Base-by-base conservation (phyloP, 345 rosid genomes). In the Dipteronia dyeriana region DNA sequence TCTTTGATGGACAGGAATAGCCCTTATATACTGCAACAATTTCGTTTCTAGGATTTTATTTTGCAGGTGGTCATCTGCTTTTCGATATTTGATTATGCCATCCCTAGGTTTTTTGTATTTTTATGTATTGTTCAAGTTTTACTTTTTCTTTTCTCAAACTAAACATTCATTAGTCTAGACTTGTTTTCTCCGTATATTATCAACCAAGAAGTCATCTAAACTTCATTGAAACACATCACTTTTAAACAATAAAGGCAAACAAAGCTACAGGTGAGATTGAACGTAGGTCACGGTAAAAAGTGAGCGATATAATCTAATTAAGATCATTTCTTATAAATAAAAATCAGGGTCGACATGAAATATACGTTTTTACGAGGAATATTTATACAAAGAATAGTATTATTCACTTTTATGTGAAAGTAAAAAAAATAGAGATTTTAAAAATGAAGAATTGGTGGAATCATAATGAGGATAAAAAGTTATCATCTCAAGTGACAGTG, bases 1-100 rank as follows among this genome's bases (percentile, higher is more conserved):
- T 60, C 29, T 0, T 23, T 3, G 16, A 72, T 47, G 57, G 83
- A 70, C 84, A 45, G 71, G 65, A 71, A 5, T 78, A 79, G 53
- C 85, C 88, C 54, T 53, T 0, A 0, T 13, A 1, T 34, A 47
- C 47, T 70, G 16, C 45, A 3, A 13, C 17, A 13, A 10, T 51
- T 20, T 43, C 47, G 5, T 3, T 61, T 61, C 49, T 14, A 14
- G 10, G 56, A 23, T 26, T 16, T 45, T 26, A 57, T 47, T 11
- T 75, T 64, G 19, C 14, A 5, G 14, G 38, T 7, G 67, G 43
- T 26, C 64, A 2, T 17, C 19, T 22, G 12, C 1, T 57, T 75
- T 51, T 6, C 7, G 19, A 13, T 71, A 65, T 70, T 78, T 66
- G 5, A 23, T 47, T 65, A 7, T 70, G 9, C 19, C 16, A 26